Evolutionary conservation across 495 filamentous ascomycete species (phyloP).

Genomic region (Neurospora africana): DNA sequence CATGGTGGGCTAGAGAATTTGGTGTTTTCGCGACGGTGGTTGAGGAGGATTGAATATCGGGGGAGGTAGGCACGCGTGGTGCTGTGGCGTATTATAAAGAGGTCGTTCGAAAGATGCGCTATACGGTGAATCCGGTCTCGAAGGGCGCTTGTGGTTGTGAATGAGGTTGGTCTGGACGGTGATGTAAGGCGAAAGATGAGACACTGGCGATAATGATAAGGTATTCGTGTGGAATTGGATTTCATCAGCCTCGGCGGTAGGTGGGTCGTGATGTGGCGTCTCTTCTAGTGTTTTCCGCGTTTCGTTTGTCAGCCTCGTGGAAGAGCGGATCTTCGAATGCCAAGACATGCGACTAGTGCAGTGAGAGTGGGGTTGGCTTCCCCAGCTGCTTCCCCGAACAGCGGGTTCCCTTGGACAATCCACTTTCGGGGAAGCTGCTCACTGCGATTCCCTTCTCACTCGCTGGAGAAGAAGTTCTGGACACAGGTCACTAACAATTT

Average conservation of each 20-base stretch:
- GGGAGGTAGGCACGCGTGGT: background rate
- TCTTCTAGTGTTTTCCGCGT: background rate
- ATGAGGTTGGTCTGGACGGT: background rate
- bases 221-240: background rate
- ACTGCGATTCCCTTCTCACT: background rate
- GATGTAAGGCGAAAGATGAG: background rate
- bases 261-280: background rate
- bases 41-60: background rate
- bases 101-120: background rate
- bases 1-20: constrained; percentile 9
- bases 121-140: background rate
- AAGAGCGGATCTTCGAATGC: background rate
- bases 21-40: background rate
- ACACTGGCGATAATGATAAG: background rate
- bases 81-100: background rate
- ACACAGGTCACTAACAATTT: background rate
- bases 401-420: background rate
- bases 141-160: background rate
- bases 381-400: background rate
- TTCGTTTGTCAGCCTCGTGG: background rate
- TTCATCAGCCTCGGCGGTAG: background rate
- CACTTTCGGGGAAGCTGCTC: background rate
- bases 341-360: background rate
- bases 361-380: background rate
- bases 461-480: background rate